phyloP scores from a whole-genome alignment of 2,329 filamentous ascomycete genomes.

The Neofusicoccum ribis region DNA sequence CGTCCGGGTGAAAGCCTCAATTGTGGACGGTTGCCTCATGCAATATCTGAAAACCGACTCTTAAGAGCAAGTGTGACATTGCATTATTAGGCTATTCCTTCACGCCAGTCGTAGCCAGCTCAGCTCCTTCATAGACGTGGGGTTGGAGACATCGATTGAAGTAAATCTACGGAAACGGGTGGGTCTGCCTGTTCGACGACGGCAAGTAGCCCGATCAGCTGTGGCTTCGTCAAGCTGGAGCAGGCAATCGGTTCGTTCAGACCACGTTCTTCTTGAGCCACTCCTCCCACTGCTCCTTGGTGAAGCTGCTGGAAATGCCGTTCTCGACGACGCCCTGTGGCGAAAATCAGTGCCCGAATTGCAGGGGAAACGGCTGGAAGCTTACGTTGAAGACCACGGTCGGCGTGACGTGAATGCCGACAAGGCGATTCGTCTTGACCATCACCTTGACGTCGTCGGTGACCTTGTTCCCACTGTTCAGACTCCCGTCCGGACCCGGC shows the following conservation, averaged over 20 bases:
- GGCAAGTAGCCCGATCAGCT: too few species aligned
- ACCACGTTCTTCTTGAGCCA: constrained; percentile 70
- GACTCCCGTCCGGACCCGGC: constrained; percentile 63
- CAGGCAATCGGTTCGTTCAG: constrained; percentile 29
- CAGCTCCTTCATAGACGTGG: not conserved
- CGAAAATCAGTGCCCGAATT: not conserved
- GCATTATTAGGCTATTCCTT: too few species aligned
- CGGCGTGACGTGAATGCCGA: constrained; percentile 86
- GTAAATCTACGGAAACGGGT: not conserved
- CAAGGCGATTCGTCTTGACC: constrained; percentile 69
- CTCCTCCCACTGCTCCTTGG: constrained; percentile 77
- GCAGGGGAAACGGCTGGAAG: not conserved
- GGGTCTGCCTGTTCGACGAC: not conserved
- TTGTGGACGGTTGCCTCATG: too few species aligned
- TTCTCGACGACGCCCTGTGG: constrained; percentile 67
- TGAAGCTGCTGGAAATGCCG: constrained; percentile 78
- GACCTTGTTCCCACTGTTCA: constrained; percentile 79
- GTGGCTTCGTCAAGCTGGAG: too few species aligned
- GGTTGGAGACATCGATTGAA: not conserved
- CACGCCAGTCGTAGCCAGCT: not conserved
- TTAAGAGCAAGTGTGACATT: too few species aligned
- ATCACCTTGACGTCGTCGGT: constrained; percentile 83
- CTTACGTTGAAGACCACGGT: constrained; percentile 80
- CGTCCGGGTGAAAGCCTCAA: too few species aligned
- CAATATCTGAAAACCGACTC: too few species aligned